These are phyloP conservation scores for Aspergillus ochraceus DNA, from an alignment of 2,329 filamentous ascomycete genomes.

Conservation along the genomic window DNA sequence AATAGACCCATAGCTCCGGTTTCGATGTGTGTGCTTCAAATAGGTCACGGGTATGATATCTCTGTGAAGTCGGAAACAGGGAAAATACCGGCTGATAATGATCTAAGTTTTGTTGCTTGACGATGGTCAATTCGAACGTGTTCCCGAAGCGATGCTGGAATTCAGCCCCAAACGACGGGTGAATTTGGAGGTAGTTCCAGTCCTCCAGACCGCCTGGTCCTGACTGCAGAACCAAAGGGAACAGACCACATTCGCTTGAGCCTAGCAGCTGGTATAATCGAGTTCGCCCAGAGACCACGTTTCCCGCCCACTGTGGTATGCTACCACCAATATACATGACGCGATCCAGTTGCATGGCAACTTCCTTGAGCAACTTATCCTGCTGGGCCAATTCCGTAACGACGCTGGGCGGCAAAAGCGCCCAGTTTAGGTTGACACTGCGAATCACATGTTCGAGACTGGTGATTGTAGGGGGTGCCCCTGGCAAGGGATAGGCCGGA, in stretches of 20 bases:
- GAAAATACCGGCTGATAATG: background rate
- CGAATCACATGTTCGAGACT: background rate
- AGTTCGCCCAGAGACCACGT: background rate
- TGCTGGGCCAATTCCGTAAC: background rate
- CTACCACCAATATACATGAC: constrained; percentile 1
- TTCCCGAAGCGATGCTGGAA: background rate
- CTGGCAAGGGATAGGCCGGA: background rate
- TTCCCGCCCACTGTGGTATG: background rate
- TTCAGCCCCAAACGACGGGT: background rate
- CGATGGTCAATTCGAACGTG: background rate
- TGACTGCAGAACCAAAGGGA: background rate
- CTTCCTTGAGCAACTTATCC: background rate
- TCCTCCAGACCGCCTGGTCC: too few species aligned
- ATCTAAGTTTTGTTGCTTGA: background rate
- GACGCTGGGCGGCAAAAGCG: background rate
- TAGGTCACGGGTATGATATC: constrained; percentile 43
- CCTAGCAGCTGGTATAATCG: background rate
- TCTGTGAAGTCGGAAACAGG: constrained; percentile 31
- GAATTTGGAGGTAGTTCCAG: constrained; percentile 1
- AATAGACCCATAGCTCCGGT: constrained; percentile 11
- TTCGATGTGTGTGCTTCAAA: constrained; percentile 39
- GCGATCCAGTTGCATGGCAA: constrained; percentile 1
- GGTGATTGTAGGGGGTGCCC: background rate
- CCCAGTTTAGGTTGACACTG: background rate
- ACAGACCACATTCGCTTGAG: background rate